Base-by-base conservation (phyloP, 2,329 filamentous ascomycete genomes). In the Rhytidhysteron rufulum region DNA sequence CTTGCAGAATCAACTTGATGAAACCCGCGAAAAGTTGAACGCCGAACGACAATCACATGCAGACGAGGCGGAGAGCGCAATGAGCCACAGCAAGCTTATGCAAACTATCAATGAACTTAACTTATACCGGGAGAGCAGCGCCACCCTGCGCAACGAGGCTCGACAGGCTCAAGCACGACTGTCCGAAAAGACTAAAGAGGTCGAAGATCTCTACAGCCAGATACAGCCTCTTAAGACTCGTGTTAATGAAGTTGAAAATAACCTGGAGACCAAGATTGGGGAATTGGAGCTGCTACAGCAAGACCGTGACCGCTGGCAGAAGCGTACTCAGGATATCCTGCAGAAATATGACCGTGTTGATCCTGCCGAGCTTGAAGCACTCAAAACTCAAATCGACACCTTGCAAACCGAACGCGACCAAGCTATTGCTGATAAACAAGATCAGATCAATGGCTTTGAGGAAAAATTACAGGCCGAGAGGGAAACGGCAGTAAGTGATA, bases 281-380 rank as follows among this genome's bases (percentile, higher is more conserved):
- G 91, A 97, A 60, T 80, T 96, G 58, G 88, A 86, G 56, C 78
- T 96, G 48, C 76, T 97, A 8, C 86, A 94, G 50, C 86, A 93
- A 55, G 91, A 97, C 60, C 84, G 93, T 13, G 91, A 97, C 60
- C 81, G 88, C 42, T 96, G 91, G 87, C 89, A 95, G 67, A 91
- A 96, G 72, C 85, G 93, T 18, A 94, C 89, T 2, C 89, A 97
- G 60, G 88, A 94, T 53, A 96, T 98, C 46, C 79, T 98, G 37
- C 89, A 88, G 50, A 96, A 95, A 62, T 96, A 97, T 59, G 90
- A 95, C 52, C 87, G 91, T 41, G 88, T 94, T 38, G 93, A 98
- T 59, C 91, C 93, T 31, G 88, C 87, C 3, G 91, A 97, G 58
- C 79, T 96, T 60, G 91, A 97, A 54, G 83, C 85, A 44, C 77